Evolutionary conservation across 2,329 filamentous ascomycete genomes (phyloP), one percentile per base, ranked within the genome.

Genomic region (Hypoxylon sp.): DNA sequence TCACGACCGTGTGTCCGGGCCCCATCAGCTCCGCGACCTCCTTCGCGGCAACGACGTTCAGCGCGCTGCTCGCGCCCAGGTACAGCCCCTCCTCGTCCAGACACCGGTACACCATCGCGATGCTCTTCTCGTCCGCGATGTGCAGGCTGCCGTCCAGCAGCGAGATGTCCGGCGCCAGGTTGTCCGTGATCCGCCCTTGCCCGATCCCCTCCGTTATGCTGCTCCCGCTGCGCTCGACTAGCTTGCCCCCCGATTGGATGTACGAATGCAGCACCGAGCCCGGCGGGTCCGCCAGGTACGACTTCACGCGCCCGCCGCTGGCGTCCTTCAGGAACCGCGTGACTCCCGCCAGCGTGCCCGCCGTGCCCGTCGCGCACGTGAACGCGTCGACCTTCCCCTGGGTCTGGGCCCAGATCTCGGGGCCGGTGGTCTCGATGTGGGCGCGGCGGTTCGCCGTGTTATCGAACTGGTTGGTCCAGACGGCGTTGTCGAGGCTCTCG

Each of bases 401-500:
- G 0, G 96, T 98, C 85, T 99, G 96, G 29, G 90, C 84, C 96
- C 96, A 99, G 78, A 99, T 97, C 82, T 99, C 96, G 0, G 96
- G 96, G 0, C 96, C 96, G 0, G 96, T 99, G 1, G 95, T 98
- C 84, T 98, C 95, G 74, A 98, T 91, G 79, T 99, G 96, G 52
- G 96, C 96, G 76, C 92, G 90, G 57, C 96, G 88, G 82, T 99
- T 99, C 58, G 96, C 96, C 57, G 87, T 90, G 84, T 99, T 99
- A 80, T 99, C 96, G 82, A 99, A 99, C 83, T 99, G 96, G 82
- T 99, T 97, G 48, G 96, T 99, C 96, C 96, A 99, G 13, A 98
- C 94, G 7, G 95, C 94, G 57, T 74, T 71, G 0, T 67, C 72
- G 75, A 97, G 82, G 2, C 85, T 80, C 79, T 96, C 94, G n/a